phyloP scores from a whole-genome alignment of 2,329 filamentous ascomycete species.

The Falciphora oryzae region DNA sequence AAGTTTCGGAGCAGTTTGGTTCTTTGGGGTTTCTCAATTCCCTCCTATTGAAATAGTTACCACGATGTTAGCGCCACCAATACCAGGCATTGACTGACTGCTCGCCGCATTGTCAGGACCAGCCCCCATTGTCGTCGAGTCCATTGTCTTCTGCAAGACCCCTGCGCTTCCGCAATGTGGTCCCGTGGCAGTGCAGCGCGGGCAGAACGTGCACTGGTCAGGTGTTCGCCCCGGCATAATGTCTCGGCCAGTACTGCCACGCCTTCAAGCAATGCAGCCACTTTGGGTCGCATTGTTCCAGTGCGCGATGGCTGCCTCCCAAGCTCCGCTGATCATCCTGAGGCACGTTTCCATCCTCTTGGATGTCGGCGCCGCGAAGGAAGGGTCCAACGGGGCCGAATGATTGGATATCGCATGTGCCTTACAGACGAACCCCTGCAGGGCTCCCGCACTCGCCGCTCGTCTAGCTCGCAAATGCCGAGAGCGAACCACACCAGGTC shows the following conservation, averaged over 20 bases:
- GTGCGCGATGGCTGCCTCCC: neutral
- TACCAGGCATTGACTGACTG: neutral
- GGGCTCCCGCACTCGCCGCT: neutral
- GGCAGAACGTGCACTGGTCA: conserved; percentile 10
- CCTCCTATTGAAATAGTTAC: too few relatives aligned
- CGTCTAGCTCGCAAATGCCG: neutral
- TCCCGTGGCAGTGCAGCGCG: neutral
- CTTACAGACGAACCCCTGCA: neutral
- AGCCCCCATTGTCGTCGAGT: neutral
- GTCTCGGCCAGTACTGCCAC: neutral
- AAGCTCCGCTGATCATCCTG: neutral
- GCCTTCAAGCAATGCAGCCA: neutral
- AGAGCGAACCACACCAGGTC: neutral
- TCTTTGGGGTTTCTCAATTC: too few relatives aligned
- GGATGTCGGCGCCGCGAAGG: neutral
- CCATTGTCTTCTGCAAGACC: neutral
- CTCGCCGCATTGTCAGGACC: too few relatives aligned
- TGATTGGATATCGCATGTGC: neutral
- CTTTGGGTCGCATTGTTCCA: neutral
- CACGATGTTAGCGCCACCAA: neutral
- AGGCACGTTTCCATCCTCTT: neutral
- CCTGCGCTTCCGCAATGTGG: neutral
- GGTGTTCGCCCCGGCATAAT: neutral
- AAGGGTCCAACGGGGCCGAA: neutral
- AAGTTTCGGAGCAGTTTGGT: too few relatives aligned